These are phyloP conservation scores for Solanum chmielewskii DNA, from an alignment of 257 asterid genomes.

Conservation along the genomic window DNA sequence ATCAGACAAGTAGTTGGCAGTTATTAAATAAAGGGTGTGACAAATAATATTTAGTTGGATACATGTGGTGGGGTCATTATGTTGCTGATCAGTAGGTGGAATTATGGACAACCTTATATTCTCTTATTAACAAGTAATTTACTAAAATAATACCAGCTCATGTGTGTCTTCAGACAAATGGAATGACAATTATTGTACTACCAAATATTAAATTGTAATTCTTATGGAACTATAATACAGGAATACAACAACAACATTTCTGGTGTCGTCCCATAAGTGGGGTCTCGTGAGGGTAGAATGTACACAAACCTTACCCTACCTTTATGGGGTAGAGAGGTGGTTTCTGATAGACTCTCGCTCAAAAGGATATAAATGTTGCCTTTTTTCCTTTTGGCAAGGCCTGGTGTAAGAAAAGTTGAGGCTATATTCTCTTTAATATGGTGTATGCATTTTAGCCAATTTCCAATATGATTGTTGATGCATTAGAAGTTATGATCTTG, in stretches of 20 bases:
- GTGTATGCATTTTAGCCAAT: not conserved
- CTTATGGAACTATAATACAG: not conserved
- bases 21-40: constrained; percentile 2
- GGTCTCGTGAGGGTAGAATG: not conserved
- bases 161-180: not conserved
- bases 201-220: not conserved
- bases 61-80: constrained; percentile 17
- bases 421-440: not conserved
- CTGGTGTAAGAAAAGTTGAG: not conserved
- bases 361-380: not conserved
- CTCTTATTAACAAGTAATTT: not conserved
- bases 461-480: not conserved
- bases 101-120: not conserved
- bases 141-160: not conserved
- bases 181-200: not conserved
- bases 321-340: not conserved
- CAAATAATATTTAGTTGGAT: not conserved
- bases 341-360: not conserved
- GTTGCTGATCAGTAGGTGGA: not conserved
- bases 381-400: not conserved
- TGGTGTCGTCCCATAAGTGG: not conserved
- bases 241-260: not conserved
- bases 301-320: not conserved
- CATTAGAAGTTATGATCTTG: not conserved
- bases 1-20: constrained; percentile 4